phyloP scores from a whole-genome alignment of 2,329 filamentous ascomycete genomes.

The Byssothecium circinans region DNA sequence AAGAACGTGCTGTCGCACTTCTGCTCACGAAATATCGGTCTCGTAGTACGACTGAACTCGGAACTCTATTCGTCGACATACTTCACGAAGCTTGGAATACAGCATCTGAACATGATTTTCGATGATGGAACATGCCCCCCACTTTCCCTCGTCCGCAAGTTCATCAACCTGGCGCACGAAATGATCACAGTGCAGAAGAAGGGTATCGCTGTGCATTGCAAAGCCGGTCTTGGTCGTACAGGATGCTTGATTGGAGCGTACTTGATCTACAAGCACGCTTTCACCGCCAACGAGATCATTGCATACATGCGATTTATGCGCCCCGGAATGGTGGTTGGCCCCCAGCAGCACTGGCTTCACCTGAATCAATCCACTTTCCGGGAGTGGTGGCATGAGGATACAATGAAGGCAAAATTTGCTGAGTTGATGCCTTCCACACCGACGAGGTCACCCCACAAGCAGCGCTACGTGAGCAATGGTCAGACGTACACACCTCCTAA shows the following conservation, averaged over 20 bases:
- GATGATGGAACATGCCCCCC: conserved; percentile 96
- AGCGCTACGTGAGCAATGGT: conserved; percentile 61
- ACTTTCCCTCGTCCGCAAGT: conserved; percentile 84
- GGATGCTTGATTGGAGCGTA: conserved; percentile 97
- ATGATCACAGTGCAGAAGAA: conserved; percentile 90
- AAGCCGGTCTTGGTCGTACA: conserved; percentile 91
- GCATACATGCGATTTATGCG: conserved; percentile 99
- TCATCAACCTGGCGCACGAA: conserved; percentile 91
- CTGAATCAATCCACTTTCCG: conserved; percentile 95
- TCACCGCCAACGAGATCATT: conserved; percentile 96
- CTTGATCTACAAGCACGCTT: conserved; percentile 94
- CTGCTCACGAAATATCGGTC: conserved; percentile 79
- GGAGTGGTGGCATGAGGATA: conserved; percentile 91
- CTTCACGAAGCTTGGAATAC: conserved; percentile 92
- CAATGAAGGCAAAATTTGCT: conserved; percentile 79
- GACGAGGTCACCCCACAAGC: conserved; percentile 55
- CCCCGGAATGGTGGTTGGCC: conserved; percentile 97
- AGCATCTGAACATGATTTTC: conserved; percentile 99
- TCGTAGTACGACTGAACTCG: conserved; percentile 94
- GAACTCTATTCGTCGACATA: conserved; percentile 96
- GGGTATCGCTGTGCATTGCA: conserved; percentile 97
- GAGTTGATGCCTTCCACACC: conserved; percentile 59
- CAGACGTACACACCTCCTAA: conserved; percentile 85
- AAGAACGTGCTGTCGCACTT: conserved; percentile 96
- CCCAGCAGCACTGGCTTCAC: conserved; percentile 98